A percentile compares a stretch with the other conserved stretches of the same genome.
Conservation (phyloP, 169 alveolate genomes). For the Plasmodium sp. region DNA sequence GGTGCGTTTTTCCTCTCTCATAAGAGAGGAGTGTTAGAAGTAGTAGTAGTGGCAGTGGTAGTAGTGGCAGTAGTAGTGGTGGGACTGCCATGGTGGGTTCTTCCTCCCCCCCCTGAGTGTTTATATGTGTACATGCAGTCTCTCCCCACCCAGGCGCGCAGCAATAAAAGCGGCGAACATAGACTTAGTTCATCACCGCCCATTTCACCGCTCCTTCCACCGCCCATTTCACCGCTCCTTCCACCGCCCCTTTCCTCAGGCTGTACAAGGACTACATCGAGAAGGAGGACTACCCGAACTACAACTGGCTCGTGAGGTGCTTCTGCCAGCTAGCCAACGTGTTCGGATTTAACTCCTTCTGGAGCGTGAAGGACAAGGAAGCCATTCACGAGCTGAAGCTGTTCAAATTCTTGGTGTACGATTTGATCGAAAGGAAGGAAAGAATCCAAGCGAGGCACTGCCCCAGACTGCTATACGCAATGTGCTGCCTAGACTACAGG, state of each 20-base stretch:
- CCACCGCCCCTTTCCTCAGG: slow-evolving; percentile 34
- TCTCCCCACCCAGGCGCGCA: neutral
- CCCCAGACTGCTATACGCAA: slow-evolving; percentile 87
- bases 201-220: neutral
- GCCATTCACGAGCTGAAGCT: slow-evolving; percentile 81
- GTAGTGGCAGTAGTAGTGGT: neutral
- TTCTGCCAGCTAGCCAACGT: slow-evolving; percentile 89
- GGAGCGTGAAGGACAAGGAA: slow-evolving; percentile 86
- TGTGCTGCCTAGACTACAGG: slow-evolving; percentile 88
- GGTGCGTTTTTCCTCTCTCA: slow-evolving; percentile 41
- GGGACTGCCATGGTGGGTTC: neutral
- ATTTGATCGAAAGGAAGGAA: slow-evolving; percentile 82
- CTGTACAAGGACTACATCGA: slow-evolving; percentile 85
- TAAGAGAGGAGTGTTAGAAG: neutral
- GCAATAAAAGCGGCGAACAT: neutral
- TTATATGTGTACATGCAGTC: too few relatives aligned
- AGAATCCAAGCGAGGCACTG: slow-evolving; percentile 82
- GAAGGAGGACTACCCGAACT: slow-evolving; percentile 87
- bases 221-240: neutral
- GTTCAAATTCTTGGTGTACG: slow-evolving; percentile 86
- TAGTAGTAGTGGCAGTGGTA: too few relatives aligned
- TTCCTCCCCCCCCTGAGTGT: neutral
- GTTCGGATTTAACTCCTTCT: slow-evolving; percentile 90
- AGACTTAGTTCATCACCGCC: neutral
- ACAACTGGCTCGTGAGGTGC: slow-evolving; percentile 89